phyloP scores from a whole-genome alignment of 352 stramenopile genomes.

The Phytophthora pini region DNA sequence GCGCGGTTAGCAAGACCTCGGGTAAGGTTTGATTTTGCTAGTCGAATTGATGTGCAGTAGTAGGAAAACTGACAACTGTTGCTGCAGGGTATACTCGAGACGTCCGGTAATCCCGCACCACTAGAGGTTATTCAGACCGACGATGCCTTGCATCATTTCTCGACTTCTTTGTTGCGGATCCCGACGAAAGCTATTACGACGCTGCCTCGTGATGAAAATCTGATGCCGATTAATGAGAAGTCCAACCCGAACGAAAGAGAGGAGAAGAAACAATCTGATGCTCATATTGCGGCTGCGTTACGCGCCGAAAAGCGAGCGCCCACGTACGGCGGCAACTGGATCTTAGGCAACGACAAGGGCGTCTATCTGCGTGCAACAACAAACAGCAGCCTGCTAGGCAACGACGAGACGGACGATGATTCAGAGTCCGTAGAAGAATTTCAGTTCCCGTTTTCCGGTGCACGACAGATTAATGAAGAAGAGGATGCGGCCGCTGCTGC shows the following conservation, averaged over 20 bases:
- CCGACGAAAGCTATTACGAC: constrained; percentile 84
- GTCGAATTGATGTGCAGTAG: neutral
- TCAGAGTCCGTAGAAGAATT: constrained; percentile 57
- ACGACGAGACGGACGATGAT: constrained; percentile 71
- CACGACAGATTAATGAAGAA: constrained; percentile 40
- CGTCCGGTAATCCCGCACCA: constrained; percentile 34
- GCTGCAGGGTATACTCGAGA: constrained; percentile 57
- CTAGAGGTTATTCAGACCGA: constrained; percentile 67
- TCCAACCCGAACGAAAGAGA: constrained; percentile 28
- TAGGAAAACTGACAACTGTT: constrained; percentile 1
- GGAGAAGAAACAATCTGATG: constrained; percentile 20
- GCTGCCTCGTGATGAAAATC: constrained; percentile 66
- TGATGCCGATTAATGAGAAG: constrained; percentile 51
- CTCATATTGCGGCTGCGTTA: constrained; percentile 10
- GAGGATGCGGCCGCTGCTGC: constrained; percentile 40
- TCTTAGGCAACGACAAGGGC: constrained; percentile 80
- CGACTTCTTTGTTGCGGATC: constrained; percentile 68
- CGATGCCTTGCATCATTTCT: constrained; percentile 68
- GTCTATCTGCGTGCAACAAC: constrained; percentile 77
- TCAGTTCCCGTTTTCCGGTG: constrained; percentile 53
- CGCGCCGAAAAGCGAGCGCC: constrained; percentile 16
- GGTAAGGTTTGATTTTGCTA: constrained; percentile 18
- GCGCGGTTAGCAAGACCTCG: constrained; percentile 31
- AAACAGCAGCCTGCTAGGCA: constrained; percentile 71
- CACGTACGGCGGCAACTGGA: constrained; percentile 81